Percentiles rank a stretch among this genome's conserved stretches.
phyloP scores from a whole-genome alignment of 2,329 filamentous ascomycete genomes.

The Fusarium robinianum region DNA sequence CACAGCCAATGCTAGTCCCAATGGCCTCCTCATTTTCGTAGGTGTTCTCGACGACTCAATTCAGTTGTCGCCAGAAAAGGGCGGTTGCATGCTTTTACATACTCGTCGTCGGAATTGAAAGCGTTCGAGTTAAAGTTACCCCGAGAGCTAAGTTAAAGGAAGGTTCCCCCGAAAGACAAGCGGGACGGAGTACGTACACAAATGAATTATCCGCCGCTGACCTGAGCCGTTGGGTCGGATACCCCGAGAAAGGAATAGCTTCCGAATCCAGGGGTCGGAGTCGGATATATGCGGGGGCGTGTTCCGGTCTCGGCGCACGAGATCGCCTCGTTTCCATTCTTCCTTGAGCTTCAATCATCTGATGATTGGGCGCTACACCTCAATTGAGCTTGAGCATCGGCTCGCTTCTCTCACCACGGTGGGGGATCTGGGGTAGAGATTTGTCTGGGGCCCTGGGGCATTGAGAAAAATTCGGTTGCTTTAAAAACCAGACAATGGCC shows the following conservation, averaged over 20 bases:
- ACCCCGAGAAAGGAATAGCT: background rate
- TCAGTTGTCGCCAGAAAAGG: too few relatives aligned
- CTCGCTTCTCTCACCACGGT: background rate
- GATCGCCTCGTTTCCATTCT: background rate
- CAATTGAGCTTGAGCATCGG: background rate
- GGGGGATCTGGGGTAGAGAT: slow-evolving; percentile 10
- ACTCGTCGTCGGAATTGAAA: too few relatives aligned
- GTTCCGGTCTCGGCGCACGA: background rate
- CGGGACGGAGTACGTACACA: background rate
- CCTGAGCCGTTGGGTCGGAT: slow-evolving; percentile 1
- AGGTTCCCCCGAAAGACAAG: background rate
- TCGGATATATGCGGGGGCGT: slow-evolving; percentile 2
- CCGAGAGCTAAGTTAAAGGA: too few relatives aligned
- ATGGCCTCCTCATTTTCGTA: background rate
- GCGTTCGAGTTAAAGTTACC: too few relatives aligned
- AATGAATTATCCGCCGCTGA: too few relatives aligned
- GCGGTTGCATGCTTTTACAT: too few relatives aligned
- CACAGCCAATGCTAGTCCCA: background rate
- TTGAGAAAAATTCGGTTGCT: slow-evolving; percentile 1
- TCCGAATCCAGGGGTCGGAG: background rate
- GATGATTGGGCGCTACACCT: background rate
- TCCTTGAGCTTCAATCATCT: background rate
- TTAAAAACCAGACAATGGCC: slow-evolving; percentile 1
- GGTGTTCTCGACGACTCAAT: background rate
- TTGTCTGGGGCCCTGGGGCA: background rate